These are phyloP conservation scores for Hymenoscyphus infarciens DNA, from an alignment of 2,329 filamentous ascomycete species.

Conservation along the genomic window DNA sequence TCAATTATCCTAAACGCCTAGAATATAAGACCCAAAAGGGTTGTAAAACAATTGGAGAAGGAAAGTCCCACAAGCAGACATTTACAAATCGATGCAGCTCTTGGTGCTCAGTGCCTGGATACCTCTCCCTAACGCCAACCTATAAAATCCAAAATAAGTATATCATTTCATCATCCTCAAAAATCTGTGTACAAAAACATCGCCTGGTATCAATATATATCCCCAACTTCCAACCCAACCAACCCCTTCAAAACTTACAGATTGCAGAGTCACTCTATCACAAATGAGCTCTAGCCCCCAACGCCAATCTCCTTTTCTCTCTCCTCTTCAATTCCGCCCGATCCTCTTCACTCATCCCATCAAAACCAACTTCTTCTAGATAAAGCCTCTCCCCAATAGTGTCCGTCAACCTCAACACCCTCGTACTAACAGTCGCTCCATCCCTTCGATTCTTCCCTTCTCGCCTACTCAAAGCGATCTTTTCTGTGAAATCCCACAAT, in stretches of 20 bases:
- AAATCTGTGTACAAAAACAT: neutral
- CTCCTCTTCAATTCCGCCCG: slow-evolving; percentile 45
- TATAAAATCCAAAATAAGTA: neutral
- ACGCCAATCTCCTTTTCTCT: slow-evolving; percentile 43
- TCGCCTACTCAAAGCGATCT: slow-evolving; percentile 75
- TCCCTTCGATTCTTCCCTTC: slow-evolving; percentile 98
- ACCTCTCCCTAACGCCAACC: too few species aligned
- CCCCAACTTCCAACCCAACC: neutral
- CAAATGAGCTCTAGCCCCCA: slow-evolving; percentile 50
- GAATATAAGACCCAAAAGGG: too few species aligned
- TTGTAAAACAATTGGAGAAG: too few species aligned
- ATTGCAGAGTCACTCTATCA: slow-evolving; percentile 30
- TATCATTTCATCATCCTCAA: neutral
- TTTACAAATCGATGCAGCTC: too few species aligned
- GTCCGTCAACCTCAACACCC: slow-evolving; percentile 77
- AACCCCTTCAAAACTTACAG: neutral
- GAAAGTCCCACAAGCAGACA: too few species aligned
- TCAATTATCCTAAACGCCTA: too few species aligned
- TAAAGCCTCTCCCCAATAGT: slow-evolving; percentile 68
- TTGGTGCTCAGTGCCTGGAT: too few species aligned
- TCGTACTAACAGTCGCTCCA: slow-evolving; percentile 78
- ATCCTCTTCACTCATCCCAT: slow-evolving; percentile 48
- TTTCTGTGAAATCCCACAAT: slow-evolving; percentile 88
- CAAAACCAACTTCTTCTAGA: slow-evolving; percentile 44
- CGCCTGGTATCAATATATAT: neutral